Conservation (phyloP, 805 yeast genomes). For the Kodamaea lidongshanica region DNA sequence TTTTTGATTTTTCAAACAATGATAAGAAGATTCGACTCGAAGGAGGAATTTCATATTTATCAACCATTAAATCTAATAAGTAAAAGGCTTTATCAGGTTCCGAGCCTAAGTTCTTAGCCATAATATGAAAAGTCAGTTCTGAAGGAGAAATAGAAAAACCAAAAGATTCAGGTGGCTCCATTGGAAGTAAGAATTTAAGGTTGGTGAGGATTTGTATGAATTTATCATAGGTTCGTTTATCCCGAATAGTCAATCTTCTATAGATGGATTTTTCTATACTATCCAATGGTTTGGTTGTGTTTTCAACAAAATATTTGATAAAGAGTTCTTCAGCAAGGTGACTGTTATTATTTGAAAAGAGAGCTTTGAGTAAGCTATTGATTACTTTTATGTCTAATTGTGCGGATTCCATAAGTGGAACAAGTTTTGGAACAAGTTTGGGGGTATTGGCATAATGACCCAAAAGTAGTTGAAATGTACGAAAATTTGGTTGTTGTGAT, state of each 20-base stretch:
- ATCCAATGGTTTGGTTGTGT: slow-evolving; percentile 1
- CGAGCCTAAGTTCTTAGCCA: slow-evolving; percentile 10
- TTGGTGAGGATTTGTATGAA: slow-evolving; percentile 13
- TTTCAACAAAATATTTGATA: slow-evolving; percentile 6
- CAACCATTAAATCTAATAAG: slow-evolving; percentile 16
- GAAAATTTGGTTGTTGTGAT: slow-evolving; percentile 11
- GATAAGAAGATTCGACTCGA: slow-evolving; percentile 25
- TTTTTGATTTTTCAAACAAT: slow-evolving; percentile 15
- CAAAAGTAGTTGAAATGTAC: slow-evolving; percentile 16
- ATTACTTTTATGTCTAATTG: slow-evolving; percentile 2
- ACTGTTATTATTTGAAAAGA: slow-evolving; percentile 8
- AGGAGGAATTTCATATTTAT: slow-evolving; percentile 21
- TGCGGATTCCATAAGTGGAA: slow-evolving; percentile 1
- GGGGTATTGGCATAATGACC: slow-evolving; percentile 8
- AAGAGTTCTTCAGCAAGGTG: slow-evolving; percentile 7
- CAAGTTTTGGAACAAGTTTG: not conserved
- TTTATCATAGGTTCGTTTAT: slow-evolving; percentile 13
- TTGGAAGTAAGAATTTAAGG: slow-evolving; percentile 11
- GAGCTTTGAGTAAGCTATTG: slow-evolving; percentile 11
- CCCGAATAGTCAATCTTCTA: slow-evolving; percentile 19
- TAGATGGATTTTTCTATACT: slow-evolving; percentile 12
- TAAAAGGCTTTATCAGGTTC: slow-evolving; percentile 1
- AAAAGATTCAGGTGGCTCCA: slow-evolving; percentile 2
- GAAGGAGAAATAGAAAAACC: slow-evolving; percentile 17
- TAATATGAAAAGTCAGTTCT: slow-evolving; percentile 20